Base-by-base conservation (phyloP, 2,329 filamentous ascomycete species). In the Verticillium longisporum region DNA sequence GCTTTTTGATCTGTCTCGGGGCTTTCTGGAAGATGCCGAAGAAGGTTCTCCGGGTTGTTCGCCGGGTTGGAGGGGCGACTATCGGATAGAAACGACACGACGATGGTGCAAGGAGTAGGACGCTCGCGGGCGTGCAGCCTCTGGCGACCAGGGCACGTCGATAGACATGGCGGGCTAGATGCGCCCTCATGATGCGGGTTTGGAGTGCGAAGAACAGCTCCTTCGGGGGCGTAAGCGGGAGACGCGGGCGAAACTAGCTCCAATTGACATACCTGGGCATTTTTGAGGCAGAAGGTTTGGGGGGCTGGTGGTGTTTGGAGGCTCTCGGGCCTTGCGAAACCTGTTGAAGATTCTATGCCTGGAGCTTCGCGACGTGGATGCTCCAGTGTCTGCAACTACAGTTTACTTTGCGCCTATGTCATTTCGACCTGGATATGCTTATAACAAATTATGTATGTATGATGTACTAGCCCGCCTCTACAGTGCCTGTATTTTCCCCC, bases 1-100 rank as follows among this genome's bases (percentile, higher is more conserved):
- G 79, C 26, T 85, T 79, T 71, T 86, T 88, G 54, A 87, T 74
- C 61, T 83, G 77, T 62, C 84, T 80, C 18, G 85, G 81, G 3
- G 84, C 76, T 67, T 86, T 85, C 64, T 79, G 71, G 66, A 90
- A 83, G 56, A 92, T 76, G 32, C 81, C 81, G 67, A 92, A 81
- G 61, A 93, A 86, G 3, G 82, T 81, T 57, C 77, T 68, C 37
- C 67, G 64, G 31, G 68, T 69, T 14, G 54, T 61, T 32, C 63
- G 61, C 37, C 67, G 66, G 34, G 63, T 61, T 15, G 66, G 62
- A 11, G 71, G 65, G 41, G 66, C 66, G n/a, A 64, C 41, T 37
- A 70, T 38, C 36, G 67, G 66, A 55, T n/a, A 26, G 4, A 69
- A 63, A 64, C 69, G 70, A 50, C 71, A 72, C 45, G 41, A 63